A percentile compares a stretch with the other conserved stretches of the same genome.
Evolutionary conservation across 768 basidiomycete species (phyloP).

Genomic region (Leccinum fibrillosum): DNA sequence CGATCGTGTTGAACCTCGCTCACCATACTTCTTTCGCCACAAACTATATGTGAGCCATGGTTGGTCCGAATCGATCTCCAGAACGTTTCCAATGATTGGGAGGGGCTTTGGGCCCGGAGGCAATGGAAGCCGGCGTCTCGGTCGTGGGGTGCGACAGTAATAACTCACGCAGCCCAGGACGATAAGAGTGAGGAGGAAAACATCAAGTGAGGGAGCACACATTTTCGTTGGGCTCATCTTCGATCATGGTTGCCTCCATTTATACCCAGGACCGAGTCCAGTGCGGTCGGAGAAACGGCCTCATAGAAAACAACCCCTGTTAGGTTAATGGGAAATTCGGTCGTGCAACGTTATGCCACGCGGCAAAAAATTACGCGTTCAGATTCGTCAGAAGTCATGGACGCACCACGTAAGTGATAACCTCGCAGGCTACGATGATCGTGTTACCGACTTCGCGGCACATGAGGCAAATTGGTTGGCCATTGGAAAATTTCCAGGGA

Average conservation of each 20-base stretch:
- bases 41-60: constrained; percentile 29
- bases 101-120: constrained; percentile 24
- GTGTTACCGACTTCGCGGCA: constrained; percentile 10
- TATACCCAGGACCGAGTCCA: constrained; percentile 13
- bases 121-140: constrained; percentile 9
- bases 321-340: neutral
- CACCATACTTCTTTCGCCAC: constrained; percentile 30
- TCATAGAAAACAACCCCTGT: constrained; percentile 11
- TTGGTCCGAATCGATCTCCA: constrained; percentile 20
- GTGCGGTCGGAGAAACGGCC: constrained; percentile 3
- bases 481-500: constrained; percentile 7
- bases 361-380: constrained; percentile 10
- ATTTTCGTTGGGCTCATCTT: constrained; percentile 8
- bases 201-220: constrained; percentile 1
- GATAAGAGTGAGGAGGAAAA: constrained; percentile 9
- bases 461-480: constrained; percentile 6
- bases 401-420: constrained; percentile 27
- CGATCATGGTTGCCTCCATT: neutral
- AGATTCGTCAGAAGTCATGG: constrained; percentile 8
- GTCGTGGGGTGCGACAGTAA: constrained; percentile 5
- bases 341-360: constrained; percentile 4
- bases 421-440: constrained; percentile 19
- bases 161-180: constrained; percentile 11
- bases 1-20: neutral
- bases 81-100: constrained; percentile 23